Conservation (phyloP, 2,329 filamentous ascomycete genomes). For the Aureobasidium namibiae region DNA sequence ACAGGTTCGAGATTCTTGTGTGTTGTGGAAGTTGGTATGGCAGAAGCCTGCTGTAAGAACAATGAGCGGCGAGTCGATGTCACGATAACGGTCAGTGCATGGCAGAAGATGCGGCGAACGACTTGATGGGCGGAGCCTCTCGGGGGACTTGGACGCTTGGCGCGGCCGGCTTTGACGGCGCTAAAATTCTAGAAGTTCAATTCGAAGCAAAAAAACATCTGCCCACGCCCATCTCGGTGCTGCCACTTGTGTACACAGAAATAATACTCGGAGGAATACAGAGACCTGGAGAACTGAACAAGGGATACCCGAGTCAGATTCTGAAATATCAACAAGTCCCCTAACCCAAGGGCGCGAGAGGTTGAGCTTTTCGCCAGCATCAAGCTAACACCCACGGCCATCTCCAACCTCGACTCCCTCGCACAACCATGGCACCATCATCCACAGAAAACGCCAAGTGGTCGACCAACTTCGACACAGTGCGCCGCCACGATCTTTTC, state of each 20-base stretch:
- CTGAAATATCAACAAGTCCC: neutral
- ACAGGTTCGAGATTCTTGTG: neutral
- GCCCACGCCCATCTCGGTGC: conserved; percentile 4
- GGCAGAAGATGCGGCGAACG: neutral
- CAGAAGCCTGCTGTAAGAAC: neutral
- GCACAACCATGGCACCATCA: conserved; percentile 28
- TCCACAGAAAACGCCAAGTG: conserved; percentile 60
- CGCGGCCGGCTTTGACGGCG: conserved; percentile 6
- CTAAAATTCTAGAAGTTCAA: conserved; percentile 11
- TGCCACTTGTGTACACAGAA: neutral
- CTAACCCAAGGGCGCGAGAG: neutral
- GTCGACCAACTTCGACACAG: conserved; percentile 78
- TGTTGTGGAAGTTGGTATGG: neutral
- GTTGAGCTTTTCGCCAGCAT: neutral
- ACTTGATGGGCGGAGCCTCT: neutral
- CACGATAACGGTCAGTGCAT: neutral
- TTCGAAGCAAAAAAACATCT: conserved; percentile 13
- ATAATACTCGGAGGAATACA: neutral
- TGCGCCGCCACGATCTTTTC: conserved; percentile 83
- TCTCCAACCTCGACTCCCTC: neutral
- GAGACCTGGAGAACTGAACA: neutral
- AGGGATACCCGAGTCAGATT: neutral
- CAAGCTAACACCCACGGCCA: neutral
- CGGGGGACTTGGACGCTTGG: neutral
- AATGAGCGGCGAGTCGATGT: neutral